Percentiles rank a stretch among this genome's conserved stretches.
phyloP scores from a whole-genome alignment of 2,329 filamentous ascomycete species.

The Bretziella fagacearum region DNA sequence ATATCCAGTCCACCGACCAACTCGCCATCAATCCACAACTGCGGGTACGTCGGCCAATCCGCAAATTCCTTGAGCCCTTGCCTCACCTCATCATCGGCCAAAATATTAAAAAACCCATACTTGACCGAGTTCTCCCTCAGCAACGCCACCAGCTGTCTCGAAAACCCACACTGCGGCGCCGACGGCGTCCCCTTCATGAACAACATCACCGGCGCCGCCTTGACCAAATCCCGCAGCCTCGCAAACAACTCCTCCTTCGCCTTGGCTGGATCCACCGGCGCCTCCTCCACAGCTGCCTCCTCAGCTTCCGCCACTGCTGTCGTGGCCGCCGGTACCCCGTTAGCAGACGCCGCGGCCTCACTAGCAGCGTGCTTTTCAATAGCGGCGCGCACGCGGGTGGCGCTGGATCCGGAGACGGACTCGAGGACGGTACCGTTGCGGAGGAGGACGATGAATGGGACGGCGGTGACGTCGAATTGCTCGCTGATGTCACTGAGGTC shows the following conservation, averaged over 20 bases:
- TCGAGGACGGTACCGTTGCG: conserved; percentile 61
- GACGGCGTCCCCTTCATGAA: conserved; percentile 74
- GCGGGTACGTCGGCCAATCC: conserved; percentile 97
- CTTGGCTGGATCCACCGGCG: conserved; percentile 32
- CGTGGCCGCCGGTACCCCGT: conserved; percentile 24
- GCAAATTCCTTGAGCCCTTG: conserved; percentile 93
- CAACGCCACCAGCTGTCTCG: conserved; percentile 70
- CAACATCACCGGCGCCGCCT: conserved; percentile 91
- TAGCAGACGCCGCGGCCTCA: conserved; percentile 22
- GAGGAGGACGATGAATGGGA: conserved; percentile 78
- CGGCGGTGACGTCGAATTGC: conserved; percentile 81
- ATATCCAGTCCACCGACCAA: conserved; percentile 90
- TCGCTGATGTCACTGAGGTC: conserved; percentile 85
- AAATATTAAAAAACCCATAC: conserved; percentile 98
- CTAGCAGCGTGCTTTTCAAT: conserved; percentile 64
- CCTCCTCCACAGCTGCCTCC: conserved; percentile 17
- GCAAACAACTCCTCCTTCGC: conserved; percentile 73
- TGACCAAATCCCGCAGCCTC: conserved; percentile 68
- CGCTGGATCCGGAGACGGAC: conserved; percentile 78
- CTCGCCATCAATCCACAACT: conserved; percentile 82
- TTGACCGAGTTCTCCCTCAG: conserved; percentile 80
- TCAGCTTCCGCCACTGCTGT: conserved; percentile 17
- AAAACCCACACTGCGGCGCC: conserved; percentile 81
- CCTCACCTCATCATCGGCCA: conserved; percentile 91
- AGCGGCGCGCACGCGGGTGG: conserved; percentile 63